Evolutionary conservation across 768 basidiomycete species (phyloP), one percentile per base, ranked within the genome.

Genomic region (Hericium rajendrae): DNA sequence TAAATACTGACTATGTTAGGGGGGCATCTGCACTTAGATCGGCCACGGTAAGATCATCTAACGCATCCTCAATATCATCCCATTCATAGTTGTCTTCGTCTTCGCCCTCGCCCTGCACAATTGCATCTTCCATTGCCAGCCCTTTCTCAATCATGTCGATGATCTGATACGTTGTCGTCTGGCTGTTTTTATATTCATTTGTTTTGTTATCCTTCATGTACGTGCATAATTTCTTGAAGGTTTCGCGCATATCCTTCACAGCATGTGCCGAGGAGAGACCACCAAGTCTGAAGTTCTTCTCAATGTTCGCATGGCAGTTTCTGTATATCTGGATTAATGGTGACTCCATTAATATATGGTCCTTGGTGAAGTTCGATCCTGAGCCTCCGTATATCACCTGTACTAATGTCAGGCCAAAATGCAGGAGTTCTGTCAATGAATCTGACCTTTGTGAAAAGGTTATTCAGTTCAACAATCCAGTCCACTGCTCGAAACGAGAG

Each of bases 371-470:
- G 40, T 41, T 41, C 4, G 40, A 41, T 15, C 40, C 40, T 41
- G 40, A 41, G 4, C 40, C 40, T 5, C 40, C 40, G 8, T 41
- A 18, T 4, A 32, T 32, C 4, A 32, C 28, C 28, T 41, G 40
- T 3, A 15, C 12, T 18, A 1, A 41, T 5, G 4, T 32, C 28
- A 32, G n/a, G n/a, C n/a, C n/a, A n/a, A n/a, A n/a, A n/a, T n/a
- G n/a, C n/a, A n/a, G n/a, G n/a, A n/a, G n/a, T n/a, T n/a, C n/a
- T n/a, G n/a, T n/a, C n/a, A n/a, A n/a, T n/a, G n/a, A 6, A 41
- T 2, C 66, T 57, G 18, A 74, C 74, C 65, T 77, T 78, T 5
- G 67, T 75, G n/a, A 70, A 75, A 1, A 76, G 66, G 56, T 78
- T 78, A 32, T 76, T 71, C 2, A 71, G 64, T 57, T 79, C 74